These are phyloP conservation scores for Calonectria henricotiae DNA, from an alignment of 2,329 filamentous ascomycete genomes.

Conservation along the genomic window DNA sequence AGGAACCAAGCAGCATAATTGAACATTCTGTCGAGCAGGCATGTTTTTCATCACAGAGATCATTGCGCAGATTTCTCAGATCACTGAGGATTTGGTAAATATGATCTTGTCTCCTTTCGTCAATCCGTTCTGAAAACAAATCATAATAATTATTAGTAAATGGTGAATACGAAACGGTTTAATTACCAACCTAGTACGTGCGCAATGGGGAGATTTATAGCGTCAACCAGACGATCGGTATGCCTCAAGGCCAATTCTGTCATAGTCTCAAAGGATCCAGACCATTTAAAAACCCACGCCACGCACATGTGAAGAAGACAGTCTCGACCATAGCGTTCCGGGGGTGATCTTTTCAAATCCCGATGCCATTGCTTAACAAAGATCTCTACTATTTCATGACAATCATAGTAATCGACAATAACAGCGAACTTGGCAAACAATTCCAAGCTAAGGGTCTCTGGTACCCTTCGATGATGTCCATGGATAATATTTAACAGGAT, in stretches of 20 bases:
- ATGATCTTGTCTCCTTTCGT: slow-evolving; percentile 1
- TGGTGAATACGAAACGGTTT: neutral
- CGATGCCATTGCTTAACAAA: slow-evolving; percentile 19
- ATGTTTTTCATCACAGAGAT: slow-evolving; percentile 7
- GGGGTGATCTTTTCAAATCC: neutral
- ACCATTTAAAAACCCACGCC: slow-evolving; percentile 8
- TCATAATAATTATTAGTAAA: neutral
- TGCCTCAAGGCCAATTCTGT: slow-evolving; percentile 7
- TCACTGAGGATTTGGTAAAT: neutral
- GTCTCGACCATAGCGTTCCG: neutral
- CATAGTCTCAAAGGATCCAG: neutral
- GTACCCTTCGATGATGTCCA: slow-evolving; percentile 8
- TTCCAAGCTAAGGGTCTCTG: neutral
- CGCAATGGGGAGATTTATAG: slow-evolving; percentile 8
- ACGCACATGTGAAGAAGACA: slow-evolving; percentile 13
- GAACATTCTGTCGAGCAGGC: slow-evolving; percentile 2
- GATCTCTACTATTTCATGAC: slow-evolving; percentile 20
- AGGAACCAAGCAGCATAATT: slow-evolving; percentile 10
- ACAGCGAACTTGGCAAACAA: slow-evolving; percentile 11
- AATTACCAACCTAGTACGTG: neutral
- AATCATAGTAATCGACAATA: slow-evolving; percentile 17
- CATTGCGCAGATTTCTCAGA: slow-evolving; percentile 1
- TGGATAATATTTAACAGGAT: slow-evolving; percentile 13
- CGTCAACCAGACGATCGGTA: slow-evolving; percentile 5
- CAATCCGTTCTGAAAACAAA: neutral